phyloP scores from a whole-genome alignment of 1,139 yeast species.

The Geotrichum klebahnii region DNA sequence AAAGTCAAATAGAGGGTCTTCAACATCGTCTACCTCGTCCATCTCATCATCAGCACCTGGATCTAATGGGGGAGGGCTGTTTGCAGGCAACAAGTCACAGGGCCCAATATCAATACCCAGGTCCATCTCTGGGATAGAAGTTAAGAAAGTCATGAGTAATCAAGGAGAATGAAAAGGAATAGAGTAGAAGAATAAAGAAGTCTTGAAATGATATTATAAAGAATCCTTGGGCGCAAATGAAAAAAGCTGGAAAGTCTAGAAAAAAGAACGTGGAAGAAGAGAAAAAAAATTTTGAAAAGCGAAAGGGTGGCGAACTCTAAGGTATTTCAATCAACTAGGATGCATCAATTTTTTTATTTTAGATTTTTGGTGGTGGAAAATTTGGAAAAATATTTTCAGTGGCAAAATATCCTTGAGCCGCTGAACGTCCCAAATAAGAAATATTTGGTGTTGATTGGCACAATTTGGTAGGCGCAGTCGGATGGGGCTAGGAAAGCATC shows the following conservation, averaged over 20 bases:
- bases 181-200: not conserved
- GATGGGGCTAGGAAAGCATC: too few relatives aligned
- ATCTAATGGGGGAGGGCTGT: constrained; percentile 12
- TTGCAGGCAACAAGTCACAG: constrained; percentile 1
- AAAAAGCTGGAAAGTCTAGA: not conserved
- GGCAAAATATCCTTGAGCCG: too few relatives aligned
- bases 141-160: constrained; percentile 7
- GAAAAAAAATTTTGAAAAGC: not conserved
- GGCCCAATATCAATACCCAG: not conserved
- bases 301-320: not conserved
- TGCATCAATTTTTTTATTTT: too few relatives aligned
- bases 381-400: too few relatives aligned
- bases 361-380: too few relatives aligned
- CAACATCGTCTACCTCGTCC: constrained; percentile 16
- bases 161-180: not conserved
- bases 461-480: too few relatives aligned
- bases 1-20: constrained; percentile 4
- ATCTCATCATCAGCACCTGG: constrained; percentile 12
- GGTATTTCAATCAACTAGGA: too few relatives aligned
- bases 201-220: too few relatives aligned
- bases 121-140: not conserved
- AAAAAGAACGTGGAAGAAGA: not conserved
- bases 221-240: too few relatives aligned
- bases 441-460: too few relatives aligned
- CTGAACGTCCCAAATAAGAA: too few relatives aligned